Evolutionary conservation across 208 protist species (phyloP), one percentile per base, ranked within the genome.

Genomic region (Crithidia sp.): DNA sequence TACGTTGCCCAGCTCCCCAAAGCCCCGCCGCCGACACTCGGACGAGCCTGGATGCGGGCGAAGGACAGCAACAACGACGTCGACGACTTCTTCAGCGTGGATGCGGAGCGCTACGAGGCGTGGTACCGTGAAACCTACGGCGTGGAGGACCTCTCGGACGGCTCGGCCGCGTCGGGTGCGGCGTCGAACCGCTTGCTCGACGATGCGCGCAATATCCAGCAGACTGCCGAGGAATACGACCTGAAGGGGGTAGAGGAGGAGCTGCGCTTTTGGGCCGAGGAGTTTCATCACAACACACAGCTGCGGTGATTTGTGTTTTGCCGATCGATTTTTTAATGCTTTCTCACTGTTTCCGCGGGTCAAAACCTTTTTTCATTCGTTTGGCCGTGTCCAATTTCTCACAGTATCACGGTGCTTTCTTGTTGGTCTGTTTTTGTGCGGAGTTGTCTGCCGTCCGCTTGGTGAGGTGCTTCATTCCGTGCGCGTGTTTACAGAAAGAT

Each of bases 81-180:
- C 13, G 66, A 76, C 41, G 73, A 87, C 44, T 82, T 83, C 53
- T 90, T 87, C 74, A 86, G 73, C 4, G 74, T 85, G 1, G 76
- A 86, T 64, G 79, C 77, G 39, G 88, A 90, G 69, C 75, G 82
- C 10, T 95, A 95, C 72, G 84, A 90, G 55, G 78, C 78, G 54
- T 95, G 91, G 91, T 95, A 93, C 77, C 85, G 84, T 40, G 79
- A 79, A 54, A 93, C 85, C 41, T 93, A 95, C 68, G 77, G 76
- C 39, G 67, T 91, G 40, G 86, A 90, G 19, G 87, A 90, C 57
- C 67, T 91, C 41, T 87, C 82, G 14, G 85, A 92, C 74, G 86
- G 89, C 0, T 82, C 79, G 47, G 85, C 85, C 3, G 89, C 89
- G 14, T 92, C 86, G 7, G 89, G 89, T 0, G 89, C 85, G 17